Conservation (phyloP, 257 asterid species). For the Cinchona pubescens region DNA sequence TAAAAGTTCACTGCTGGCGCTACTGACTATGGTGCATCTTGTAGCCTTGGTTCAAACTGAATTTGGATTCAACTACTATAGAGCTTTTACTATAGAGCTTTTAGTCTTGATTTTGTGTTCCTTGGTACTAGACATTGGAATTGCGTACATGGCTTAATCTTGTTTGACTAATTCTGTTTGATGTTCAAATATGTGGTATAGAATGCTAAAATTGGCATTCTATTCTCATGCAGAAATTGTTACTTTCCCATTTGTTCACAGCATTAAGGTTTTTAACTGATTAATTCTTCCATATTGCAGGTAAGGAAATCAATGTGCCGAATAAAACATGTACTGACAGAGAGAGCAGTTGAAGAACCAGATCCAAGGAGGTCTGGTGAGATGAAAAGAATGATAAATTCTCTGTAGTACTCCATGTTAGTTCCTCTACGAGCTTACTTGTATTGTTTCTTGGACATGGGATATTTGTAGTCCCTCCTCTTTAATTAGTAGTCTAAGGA, state of each 20-base stretch:
- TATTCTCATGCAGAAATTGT: neutral
- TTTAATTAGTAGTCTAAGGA: neutral
- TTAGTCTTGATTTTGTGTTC: neutral
- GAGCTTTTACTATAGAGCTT: too few species aligned
- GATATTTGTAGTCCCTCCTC: neutral
- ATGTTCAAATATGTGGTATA: neutral
- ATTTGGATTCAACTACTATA: neutral
- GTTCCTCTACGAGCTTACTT: neutral
- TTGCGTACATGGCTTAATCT: neutral
- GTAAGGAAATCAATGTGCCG: constrained; percentile 92
- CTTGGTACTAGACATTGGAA: neutral
- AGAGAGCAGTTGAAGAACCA: constrained; percentile 91
- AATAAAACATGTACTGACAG: constrained; percentile 86
- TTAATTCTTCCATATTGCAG: constrained; percentile 29
- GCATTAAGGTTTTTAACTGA: neutral
- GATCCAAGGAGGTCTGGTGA: constrained; percentile 87
- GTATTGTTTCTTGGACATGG: neutral
- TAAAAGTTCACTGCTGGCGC: neutral
- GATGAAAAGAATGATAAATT: constrained; percentile 90
- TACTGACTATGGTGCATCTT: neutral
- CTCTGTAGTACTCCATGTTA: constrained; percentile 34
- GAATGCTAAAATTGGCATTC: neutral
- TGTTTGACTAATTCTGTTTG: neutral
- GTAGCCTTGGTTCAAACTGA: neutral
- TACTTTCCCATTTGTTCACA: neutral